A percentile compares a stretch with the other conserved stretches of the same genome.
phyloP scores from a whole-genome alignment of 331 rosid species.

The Rhamnella rubrinervis region DNA sequence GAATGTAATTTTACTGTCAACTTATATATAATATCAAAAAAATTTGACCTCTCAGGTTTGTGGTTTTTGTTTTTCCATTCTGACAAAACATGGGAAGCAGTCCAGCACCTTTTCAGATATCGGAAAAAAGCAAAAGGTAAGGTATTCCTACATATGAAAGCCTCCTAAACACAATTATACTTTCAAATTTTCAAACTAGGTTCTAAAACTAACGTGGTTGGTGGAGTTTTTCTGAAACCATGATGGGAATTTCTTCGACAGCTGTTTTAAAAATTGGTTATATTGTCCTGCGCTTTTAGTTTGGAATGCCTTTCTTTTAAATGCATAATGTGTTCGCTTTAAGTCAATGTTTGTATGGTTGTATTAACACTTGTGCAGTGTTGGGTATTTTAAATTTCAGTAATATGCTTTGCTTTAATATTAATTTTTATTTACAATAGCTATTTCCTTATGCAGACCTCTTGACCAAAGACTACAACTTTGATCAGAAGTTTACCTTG shows the following conservation, averaged over 20 bases:
- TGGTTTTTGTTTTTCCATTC: constrained; percentile 15
- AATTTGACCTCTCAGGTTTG: constrained; percentile 29
- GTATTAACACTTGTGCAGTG: not conserved
- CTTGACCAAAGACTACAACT: constrained; percentile 84
- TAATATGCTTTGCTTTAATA: not conserved
- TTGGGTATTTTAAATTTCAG: not conserved
- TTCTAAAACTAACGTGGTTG: no score
- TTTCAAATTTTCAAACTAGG: not conserved
- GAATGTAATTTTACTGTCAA: not conserved
- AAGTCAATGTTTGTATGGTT: not conserved
- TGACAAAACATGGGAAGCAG: constrained; percentile 63
- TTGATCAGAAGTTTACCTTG: constrained; percentile 77
- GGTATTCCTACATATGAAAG: constrained; percentile 39
- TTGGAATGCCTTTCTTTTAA: no score
- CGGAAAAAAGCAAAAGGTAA: constrained; percentile 85
- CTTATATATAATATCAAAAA: not conserved
- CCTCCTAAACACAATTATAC: not conserved
- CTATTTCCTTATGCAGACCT: constrained; percentile 55
- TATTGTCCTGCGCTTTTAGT: no score
- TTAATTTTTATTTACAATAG: constrained; percentile 4
- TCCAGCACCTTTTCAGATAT: constrained; percentile 83
- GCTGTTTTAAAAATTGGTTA: no score
- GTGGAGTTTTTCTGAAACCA: no score
- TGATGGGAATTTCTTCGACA: no score
- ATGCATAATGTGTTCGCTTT: not conserved